Percentiles rank a stretch among this genome's conserved stretches.
Conservation (phyloP, 371 early-diverging fungal genomes). For the Mucor velutinosus region DNA sequence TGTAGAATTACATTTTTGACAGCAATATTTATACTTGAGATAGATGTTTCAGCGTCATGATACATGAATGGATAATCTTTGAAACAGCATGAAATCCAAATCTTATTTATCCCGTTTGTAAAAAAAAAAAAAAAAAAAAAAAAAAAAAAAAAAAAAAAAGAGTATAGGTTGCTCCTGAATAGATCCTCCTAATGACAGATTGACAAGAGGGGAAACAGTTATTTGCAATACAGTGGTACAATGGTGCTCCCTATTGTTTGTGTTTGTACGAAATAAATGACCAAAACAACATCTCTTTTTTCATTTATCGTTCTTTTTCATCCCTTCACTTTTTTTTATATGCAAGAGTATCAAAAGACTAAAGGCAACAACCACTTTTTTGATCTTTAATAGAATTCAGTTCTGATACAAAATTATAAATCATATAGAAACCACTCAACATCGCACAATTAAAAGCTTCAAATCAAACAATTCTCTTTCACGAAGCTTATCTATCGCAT, state of each 20-base stretch:
- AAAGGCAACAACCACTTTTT: constrained; percentile 2
- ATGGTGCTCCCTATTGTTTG: neutral
- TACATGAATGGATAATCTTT: neutral
- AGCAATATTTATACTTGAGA: neutral
- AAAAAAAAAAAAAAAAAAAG: too few species aligned
- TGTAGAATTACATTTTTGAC: neutral
- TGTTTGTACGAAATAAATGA: neutral
- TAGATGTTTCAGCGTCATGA: neutral
- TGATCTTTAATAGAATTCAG: neutral
- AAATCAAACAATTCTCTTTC: constrained; percentile 12
- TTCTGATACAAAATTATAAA: neutral
- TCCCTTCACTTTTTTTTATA: neutral
- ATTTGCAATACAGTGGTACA: neutral
- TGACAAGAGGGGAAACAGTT: neutral
- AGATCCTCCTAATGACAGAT: neutral
- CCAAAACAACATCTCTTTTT: neutral
- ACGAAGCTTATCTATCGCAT: constrained; percentile 8
- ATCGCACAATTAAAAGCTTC: constrained; percentile 6
- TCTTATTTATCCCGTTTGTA: neutral
- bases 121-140: too few species aligned
- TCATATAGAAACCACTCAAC: constrained; percentile 6
- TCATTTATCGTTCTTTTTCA: neutral
- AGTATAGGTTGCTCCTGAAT: neutral
- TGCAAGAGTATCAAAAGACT: constrained; percentile 10
- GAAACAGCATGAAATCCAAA: neutral